Conservation (phyloP, 2,329 filamentous ascomycete species). For the Ceratocystis ficicola region DNA sequence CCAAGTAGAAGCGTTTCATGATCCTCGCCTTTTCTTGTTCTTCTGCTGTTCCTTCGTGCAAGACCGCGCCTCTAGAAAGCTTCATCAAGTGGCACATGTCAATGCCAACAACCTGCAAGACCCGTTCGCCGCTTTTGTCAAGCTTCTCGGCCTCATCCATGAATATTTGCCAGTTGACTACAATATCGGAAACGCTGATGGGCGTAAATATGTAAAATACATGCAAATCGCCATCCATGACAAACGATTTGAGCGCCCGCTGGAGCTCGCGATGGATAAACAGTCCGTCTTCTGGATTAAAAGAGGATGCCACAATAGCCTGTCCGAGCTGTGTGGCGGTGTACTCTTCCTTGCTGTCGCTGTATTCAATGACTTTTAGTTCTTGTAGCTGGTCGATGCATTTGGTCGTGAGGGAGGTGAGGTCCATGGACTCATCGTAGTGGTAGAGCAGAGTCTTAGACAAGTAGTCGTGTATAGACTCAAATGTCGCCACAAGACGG, state of each 20-base stretch:
- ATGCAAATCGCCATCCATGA: constrained; percentile 72
- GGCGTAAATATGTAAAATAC: constrained; percentile 67
- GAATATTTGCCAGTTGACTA: constrained; percentile 61
- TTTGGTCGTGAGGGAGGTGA: constrained; percentile 43
- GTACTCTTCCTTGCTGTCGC: constrained; percentile 37
- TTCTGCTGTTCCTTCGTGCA: constrained; percentile 50
- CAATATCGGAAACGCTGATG: constrained; percentile 41
- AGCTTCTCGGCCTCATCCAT: constrained; percentile 57
- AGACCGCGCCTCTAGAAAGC: constrained; percentile 54
- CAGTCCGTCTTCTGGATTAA: constrained; percentile 62
- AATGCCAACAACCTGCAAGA: constrained; percentile 55
- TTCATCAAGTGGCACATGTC: constrained; percentile 54
- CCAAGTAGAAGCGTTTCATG: constrained; percentile 61
- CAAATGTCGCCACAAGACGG: constrained; percentile 51
- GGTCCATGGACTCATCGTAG: constrained; percentile 38
- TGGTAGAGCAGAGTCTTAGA: constrained; percentile 53
- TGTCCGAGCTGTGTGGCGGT: constrained; percentile 53
- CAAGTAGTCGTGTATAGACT: constrained; percentile 56
- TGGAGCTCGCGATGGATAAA: constrained; percentile 60
- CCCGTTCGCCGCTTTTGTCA: constrained; percentile 59
- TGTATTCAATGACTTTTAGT: constrained; percentile 41
- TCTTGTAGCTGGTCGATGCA: constrained; percentile 47
- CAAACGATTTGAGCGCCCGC: constrained; percentile 57
- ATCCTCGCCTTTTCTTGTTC: constrained; percentile 51
- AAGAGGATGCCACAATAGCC: constrained; percentile 59